These are phyloP conservation scores for Podila horticola DNA, from an alignment of 192 early-diverging fungal species.

Conservation along the genomic window DNA sequence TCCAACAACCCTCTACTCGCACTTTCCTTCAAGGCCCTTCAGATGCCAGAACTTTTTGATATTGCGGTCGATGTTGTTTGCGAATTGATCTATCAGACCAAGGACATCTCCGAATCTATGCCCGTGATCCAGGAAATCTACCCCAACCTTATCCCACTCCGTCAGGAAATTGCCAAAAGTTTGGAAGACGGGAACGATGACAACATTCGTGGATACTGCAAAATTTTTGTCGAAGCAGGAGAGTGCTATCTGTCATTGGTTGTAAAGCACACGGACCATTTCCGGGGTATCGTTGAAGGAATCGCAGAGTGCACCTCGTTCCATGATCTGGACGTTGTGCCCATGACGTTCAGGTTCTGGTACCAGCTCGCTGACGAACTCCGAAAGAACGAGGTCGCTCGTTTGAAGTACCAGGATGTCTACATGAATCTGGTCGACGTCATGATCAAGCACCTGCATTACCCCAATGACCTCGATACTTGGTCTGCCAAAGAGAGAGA, in stretches of 20 bases:
- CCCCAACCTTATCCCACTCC: constrained; percentile 63
- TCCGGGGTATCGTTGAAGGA: constrained; percentile 79
- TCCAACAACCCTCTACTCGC: constrained; percentile 71
- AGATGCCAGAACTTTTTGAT: constrained; percentile 81
- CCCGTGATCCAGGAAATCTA: constrained; percentile 72
- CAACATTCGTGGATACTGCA: constrained; percentile 81
- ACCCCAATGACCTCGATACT: constrained; percentile 73
- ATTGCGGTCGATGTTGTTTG: constrained; percentile 85
- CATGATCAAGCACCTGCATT: constrained; percentile 88
- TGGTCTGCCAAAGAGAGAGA: constrained; percentile 93
- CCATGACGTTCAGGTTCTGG: constrained; percentile 96
- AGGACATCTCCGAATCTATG: constrained; percentile 61
- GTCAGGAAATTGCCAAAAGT: constrained; percentile 50
- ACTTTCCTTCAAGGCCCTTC: constrained; percentile 79
- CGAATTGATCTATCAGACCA: constrained; percentile 80
- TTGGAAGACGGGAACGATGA: constrained; percentile 83
- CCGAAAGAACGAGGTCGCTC: constrained; percentile 58
- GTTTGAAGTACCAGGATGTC: constrained; percentile 68
- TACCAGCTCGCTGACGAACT: constrained; percentile 75
- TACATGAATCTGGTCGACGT: constrained; percentile 79
- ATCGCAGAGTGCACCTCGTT: constrained; percentile 85
- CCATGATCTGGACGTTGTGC: constrained; percentile 85
- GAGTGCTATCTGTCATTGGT: constrained; percentile 87
- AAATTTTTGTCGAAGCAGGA: constrained; percentile 91
- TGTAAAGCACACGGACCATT: constrained; percentile 71